phyloP scores from a whole-genome alignment of 1,139 yeast species.

The Arxiozyma heterogenica region DNA sequence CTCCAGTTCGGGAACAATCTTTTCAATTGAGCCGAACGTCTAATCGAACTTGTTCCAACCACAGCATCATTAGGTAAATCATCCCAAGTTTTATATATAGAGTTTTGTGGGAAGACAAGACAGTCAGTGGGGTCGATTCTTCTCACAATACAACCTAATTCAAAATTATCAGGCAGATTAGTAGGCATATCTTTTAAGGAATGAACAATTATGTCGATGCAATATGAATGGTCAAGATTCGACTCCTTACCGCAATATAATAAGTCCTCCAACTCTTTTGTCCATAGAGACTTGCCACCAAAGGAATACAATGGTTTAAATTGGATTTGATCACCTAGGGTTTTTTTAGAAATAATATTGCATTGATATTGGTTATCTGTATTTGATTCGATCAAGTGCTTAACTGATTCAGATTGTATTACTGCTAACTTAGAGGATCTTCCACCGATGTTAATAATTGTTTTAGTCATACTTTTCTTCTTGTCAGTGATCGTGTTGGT shows the following conservation, averaged over 20 bases:
- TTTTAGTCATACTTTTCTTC: constrained; percentile 8
- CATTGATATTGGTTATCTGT: constrained; percentile 54
- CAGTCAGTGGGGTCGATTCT: constrained; percentile 94
- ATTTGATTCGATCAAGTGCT: constrained; percentile 44
- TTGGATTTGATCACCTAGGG: constrained; percentile 85
- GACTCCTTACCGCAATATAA: constrained; percentile 33
- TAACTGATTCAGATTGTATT: constrained; percentile 71
- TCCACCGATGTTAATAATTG: constrained; percentile 55
- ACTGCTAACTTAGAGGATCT: constrained; percentile 84
- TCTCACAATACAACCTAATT: constrained; percentile 74
- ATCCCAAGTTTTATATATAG: constrained; percentile 50
- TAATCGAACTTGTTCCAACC: constrained; percentile 89
- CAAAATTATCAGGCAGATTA: constrained; percentile 77
- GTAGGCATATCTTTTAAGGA: constrained; percentile 96
- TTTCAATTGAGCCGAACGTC: constrained; percentile 76
- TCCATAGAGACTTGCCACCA: constrained; percentile 96
- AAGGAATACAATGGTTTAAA: constrained; percentile 82
- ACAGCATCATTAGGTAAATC: constrained; percentile 80
- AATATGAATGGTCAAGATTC: constrained; percentile 41
- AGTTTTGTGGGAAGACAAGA: constrained; percentile 63
- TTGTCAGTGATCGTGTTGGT: not conserved
- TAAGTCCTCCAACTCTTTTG: constrained; percentile 81
- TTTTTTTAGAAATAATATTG: constrained; percentile 67
- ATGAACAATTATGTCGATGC: constrained; percentile 81
- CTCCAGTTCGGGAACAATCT: constrained; percentile 47